Evolutionary conservation across 2,329 filamentous ascomycete genomes (phyloP), one percentile per base, ranked within the genome.

Genomic region (Zalaria obscura): DNA sequence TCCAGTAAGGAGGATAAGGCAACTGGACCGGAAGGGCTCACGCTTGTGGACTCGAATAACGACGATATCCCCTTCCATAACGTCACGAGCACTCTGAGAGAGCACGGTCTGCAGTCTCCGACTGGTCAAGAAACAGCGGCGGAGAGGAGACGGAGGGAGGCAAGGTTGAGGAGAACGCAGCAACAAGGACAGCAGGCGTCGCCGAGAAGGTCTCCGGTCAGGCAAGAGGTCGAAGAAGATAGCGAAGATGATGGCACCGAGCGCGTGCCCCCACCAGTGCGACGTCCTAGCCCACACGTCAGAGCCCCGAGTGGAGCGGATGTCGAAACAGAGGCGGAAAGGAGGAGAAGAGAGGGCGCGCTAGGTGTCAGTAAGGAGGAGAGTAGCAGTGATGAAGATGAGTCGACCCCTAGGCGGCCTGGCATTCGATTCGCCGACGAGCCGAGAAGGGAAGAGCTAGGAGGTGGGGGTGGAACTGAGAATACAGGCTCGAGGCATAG

Each of bases 321-420:
- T 25, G 68, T 64, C 29, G 83, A 88, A 61, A 87, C 82, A 0
- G 78, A 81, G 0, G 83, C 83, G 0, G 84, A 89, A 59, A 69
- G 80, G 43, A 72, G 81, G 34, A 69, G 84, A 40, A 73, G 84
- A 51, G 76, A 86, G 51, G 82, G 82, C 1, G 84, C 83, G 1
- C 63, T 89, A 2, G 82, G 83, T 6, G 66, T 82, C 46, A 61
- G 64, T 5, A 38, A 47, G 5, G 59, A 57, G 0, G 65, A 64
- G 11, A 69, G 66, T 36, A 67, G 69, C 42, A 73, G 67, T 42
- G 76, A 78, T 25, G 75, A 77, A 45, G 48, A 48, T 7, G 45
- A 46, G 25, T 38, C 35, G n/a, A 70, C 64, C 26, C 66, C 68
- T 38, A 57, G 72, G 52, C 27, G 29, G 7, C 40, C 40, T 11